Evolutionary conservation across 176 grass and related monocot species (phyloP).

Genomic region (Urochloa ruziziensis): DNA sequence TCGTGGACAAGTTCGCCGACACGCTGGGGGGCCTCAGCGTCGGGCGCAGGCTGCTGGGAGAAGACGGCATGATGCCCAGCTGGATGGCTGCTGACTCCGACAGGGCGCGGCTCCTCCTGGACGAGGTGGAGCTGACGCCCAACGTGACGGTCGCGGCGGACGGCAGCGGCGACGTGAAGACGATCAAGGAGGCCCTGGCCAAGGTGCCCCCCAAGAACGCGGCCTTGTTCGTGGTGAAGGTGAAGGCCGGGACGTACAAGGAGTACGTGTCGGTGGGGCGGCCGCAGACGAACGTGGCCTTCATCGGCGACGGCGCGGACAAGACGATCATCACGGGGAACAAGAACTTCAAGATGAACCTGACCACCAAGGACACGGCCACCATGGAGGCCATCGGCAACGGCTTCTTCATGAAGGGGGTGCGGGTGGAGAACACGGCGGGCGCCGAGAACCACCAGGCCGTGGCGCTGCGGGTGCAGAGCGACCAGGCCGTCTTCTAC

Average conservation of each 20-base stretch:
- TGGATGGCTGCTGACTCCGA: constrained; percentile 14
- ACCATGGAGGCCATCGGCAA: constrained; percentile 76
- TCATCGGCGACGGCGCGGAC: constrained; percentile 55
- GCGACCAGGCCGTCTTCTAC: constrained; percentile 67
- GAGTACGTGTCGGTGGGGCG: constrained; percentile 56
- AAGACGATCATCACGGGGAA: constrained; percentile 68
- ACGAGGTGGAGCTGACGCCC: constrained; percentile 51
- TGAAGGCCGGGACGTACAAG: constrained; percentile 62
- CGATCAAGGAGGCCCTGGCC: constrained; percentile 51
- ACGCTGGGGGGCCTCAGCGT: constrained; percentile 40
- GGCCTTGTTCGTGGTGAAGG: constrained; percentile 37
- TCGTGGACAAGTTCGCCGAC: constrained; percentile 54
- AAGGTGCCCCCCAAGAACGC: constrained; percentile 37
- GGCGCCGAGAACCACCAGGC: constrained; percentile 73
- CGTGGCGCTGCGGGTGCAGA: constrained; percentile 60
- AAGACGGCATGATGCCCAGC: constrained; percentile 4
- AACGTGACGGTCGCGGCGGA: constrained; percentile 62
- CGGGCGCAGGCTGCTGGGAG: constrained; percentile 35
- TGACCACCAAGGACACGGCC: constrained; percentile 66
- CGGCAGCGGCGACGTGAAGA: constrained; percentile 64
- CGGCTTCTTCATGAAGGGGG: constrained; percentile 61
- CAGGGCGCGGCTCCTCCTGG: constrained; percentile 16
- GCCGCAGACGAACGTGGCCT: constrained; percentile 40
- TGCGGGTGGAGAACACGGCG: constrained; percentile 75
- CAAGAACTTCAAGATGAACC: constrained; percentile 69